phyloP scores from a whole-genome alignment of 2,329 filamentous ascomycete genomes.

The Pseudohalonectria lignicola region DNA sequence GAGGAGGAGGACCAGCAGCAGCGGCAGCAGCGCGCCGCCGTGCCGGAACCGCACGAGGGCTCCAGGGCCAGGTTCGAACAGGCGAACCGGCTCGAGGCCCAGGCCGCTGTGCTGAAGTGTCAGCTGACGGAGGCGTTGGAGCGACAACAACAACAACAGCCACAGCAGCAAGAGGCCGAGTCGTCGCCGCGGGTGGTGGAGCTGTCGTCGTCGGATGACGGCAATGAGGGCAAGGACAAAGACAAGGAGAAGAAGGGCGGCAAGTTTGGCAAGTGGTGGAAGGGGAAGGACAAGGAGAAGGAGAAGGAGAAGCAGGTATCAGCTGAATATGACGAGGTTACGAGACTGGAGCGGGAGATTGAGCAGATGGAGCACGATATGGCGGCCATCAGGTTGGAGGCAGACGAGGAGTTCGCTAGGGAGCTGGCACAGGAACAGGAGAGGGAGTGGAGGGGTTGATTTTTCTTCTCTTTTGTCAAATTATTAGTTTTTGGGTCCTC shows the following conservation, averaged over 20 bases:
- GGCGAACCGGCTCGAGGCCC: slow-evolving; percentile 21
- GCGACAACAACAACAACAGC: too few relatives aligned
- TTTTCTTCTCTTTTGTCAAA: too few relatives aligned
- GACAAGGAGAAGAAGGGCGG: slow-evolving; percentile 5
- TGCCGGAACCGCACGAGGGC: slow-evolving; percentile 5
- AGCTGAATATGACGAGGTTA: slow-evolving; percentile 11
- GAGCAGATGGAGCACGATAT: slow-evolving; percentile 25
- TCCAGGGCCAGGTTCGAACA: slow-evolving; percentile 24
- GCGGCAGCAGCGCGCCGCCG: too few relatives aligned
- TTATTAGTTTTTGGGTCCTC: too few relatives aligned
- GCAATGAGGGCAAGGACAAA: too few relatives aligned
- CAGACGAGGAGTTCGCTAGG: slow-evolving; percentile 34
- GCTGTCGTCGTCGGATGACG: too few relatives aligned
- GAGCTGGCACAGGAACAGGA: slow-evolving; percentile 24
- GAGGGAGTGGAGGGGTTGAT: slow-evolving; percentile 2
- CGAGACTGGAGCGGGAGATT: slow-evolving; percentile 22
- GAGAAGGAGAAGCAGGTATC: slow-evolving; percentile 11
- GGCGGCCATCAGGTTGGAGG: slow-evolving; percentile 27
- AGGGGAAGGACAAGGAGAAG: slow-evolving; percentile 8
- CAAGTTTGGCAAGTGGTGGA: too few relatives aligned
- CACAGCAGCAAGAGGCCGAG: neutral
- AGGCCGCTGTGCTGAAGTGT: slow-evolving; percentile 18
- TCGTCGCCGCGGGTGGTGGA: slow-evolving; percentile 7
- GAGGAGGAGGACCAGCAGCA: slow-evolving; percentile 13
- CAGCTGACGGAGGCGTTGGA: slow-evolving; percentile 14